A percentile compares a stretch with the other conserved stretches of the same genome.
Evolutionary conservation across 495 filamentous ascomycete species (phyloP).

Genomic region (Aspergillus sclerotioniger): DNA sequence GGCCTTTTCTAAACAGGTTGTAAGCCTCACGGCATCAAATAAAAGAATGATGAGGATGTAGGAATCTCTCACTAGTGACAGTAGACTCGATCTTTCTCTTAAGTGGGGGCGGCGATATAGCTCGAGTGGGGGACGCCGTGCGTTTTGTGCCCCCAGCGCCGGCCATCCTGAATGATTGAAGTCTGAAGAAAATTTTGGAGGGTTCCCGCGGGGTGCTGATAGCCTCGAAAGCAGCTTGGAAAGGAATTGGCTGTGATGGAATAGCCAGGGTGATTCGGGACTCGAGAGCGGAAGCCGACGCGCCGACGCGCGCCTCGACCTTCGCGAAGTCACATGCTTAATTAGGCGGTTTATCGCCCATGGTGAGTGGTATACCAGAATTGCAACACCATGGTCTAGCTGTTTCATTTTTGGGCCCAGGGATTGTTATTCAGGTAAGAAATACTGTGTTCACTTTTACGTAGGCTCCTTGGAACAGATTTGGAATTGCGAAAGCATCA

Average conservation of each 20-base stretch:
- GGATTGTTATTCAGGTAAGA: no score
- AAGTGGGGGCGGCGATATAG: slow-evolving; percentile 47
- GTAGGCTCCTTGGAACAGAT: no score
- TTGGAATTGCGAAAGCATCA: not conserved
- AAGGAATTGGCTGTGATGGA: not conserved
- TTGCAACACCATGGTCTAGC: no score
- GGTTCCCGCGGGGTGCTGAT: not conserved
- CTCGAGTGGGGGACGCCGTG: slow-evolving; percentile 31
- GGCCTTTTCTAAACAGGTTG: slow-evolving; percentile 50
- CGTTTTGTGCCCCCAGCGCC: slow-evolving; percentile 34
- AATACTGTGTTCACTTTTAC: no score
- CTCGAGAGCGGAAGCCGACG: slow-evolving; percentile 18
- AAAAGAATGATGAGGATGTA: slow-evolving; percentile 1
- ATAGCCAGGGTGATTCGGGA: not conserved
- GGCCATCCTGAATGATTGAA: slow-evolving; percentile 30
- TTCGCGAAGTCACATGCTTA: slow-evolving; percentile 49
- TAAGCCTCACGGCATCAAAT: not conserved
- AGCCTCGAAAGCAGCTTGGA: not conserved
- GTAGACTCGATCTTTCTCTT: slow-evolving; percentile 64
- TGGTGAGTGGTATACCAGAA: no score
- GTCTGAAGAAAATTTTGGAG: slow-evolving; percentile 11
- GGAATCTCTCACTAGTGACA: slow-evolving; percentile 62
- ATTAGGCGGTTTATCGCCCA: not conserved
- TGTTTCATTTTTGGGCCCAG: no score
- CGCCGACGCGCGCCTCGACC: slow-evolving; percentile 26